Evolutionary conservation across 2,329 filamentous ascomycete species (phyloP), one percentile per base, ranked within the genome.

Genomic region (Monilinia aucupariae): DNA sequence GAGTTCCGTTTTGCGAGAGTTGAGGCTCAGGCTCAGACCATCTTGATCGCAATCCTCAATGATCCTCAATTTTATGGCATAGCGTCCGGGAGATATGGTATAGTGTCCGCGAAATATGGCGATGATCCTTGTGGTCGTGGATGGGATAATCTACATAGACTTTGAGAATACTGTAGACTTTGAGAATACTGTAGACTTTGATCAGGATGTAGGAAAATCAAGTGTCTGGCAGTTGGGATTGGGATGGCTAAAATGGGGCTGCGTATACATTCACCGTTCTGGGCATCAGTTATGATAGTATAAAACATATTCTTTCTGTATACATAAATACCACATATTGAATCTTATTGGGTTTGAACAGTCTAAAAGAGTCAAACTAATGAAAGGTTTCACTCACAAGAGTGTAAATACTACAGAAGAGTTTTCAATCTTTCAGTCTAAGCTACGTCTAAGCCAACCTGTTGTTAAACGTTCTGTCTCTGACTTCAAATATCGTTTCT

Each of bases 1-100:
- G 64, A 67, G 25, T 61, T 67, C 5, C 27, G 52, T 2, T 67
- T 67, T 41, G 25, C 52, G n/a, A 41, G 62, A n/a, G 34, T 67
- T n/a, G 65, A 64, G 45, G 64, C 59, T 1, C 64, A 66, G 17
- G 59, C 64, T 15, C 41, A 61, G 34, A 51, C 27, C 0, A 63
- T 60, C 4, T n/a, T 60, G 10, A 17, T 61, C 4, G 34, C 47
- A 1, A 62, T 67, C 12, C 39, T 32, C 8, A 34, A 48, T 9
- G 49, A 56, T 41, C 39, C 13, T 25, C n/a, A 48, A 1, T 43
- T 43, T 17, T 20, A n/a, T 7, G 34, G 25, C 17, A 15, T 15
- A 0, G 50, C n/a, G n/a, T n/a, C n/a, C n/a, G n/a, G n/a, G n/a
- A n/a, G n/a, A n/a, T n/a, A n/a, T n/a, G n/a, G n/a, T n/a, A n/a